Evolutionary conservation across 352 stramenopile species (phyloP).

Genomic region (Peronospora tabacina): DNA sequence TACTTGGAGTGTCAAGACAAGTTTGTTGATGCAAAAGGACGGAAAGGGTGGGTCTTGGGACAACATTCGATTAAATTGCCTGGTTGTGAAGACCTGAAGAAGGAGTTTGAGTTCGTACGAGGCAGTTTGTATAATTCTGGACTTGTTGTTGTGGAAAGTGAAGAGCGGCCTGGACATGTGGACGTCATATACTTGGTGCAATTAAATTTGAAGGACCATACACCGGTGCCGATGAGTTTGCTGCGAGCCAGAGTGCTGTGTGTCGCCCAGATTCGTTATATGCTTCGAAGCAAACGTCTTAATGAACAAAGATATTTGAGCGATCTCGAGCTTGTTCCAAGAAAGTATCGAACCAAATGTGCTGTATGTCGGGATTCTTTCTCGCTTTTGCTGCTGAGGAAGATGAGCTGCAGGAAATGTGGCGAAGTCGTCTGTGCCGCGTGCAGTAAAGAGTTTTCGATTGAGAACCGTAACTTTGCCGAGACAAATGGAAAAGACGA

Average conservation of each 20-base stretch:
- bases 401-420: slow-evolving; percentile 83
- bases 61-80: slow-evolving; percentile 80
- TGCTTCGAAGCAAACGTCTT: slow-evolving; percentile 61
- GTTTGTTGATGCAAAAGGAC: slow-evolving; percentile 72
- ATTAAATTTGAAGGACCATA: slow-evolving; percentile 73
- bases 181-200: slow-evolving; percentile 81
- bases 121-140: slow-evolving; percentile 83
- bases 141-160: slow-evolving; percentile 71
- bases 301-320: slow-evolving; percentile 78
- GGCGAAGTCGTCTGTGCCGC: slow-evolving; percentile 82
- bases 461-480: slow-evolving; percentile 53
- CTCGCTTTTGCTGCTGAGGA: slow-evolving; percentile 69
- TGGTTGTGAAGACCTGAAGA: slow-evolving; percentile 62
- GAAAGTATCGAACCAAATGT: slow-evolving; percentile 68
- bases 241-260: slow-evolving; percentile 40
- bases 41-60: slow-evolving; percentile 79
- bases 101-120: slow-evolving; percentile 68
- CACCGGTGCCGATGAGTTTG: slow-evolving; percentile 37
- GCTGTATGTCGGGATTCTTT: slow-evolving; percentile 79
- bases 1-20: slow-evolving; percentile 82
- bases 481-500: slow-evolving; percentile 29
- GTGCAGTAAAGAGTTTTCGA: slow-evolving; percentile 73
- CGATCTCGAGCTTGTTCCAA: slow-evolving; percentile 75
- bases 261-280: slow-evolving; percentile 47
- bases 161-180: slow-evolving; percentile 62